Evolutionary conservation across 257 asterid genomes (phyloP), one percentile per base, ranked within the genome.

Genomic region (Jasminum sambac): DNA sequence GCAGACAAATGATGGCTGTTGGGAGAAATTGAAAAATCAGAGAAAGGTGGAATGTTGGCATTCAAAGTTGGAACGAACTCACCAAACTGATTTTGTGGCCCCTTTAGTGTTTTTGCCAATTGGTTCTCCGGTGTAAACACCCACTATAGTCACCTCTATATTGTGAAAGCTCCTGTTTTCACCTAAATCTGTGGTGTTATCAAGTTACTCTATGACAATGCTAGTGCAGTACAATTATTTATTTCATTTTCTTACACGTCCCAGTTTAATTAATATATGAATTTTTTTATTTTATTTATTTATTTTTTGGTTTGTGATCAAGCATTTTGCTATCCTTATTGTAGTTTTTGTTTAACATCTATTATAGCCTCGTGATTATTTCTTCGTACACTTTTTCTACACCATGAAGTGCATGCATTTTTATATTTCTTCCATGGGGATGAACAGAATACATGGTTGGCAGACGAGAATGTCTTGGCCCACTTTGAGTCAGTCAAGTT

Each of bases 391-490:
- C 6, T 26, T 2, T 55, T 55, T 9, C 14, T 23, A 55, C 4
- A 8, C 14, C 14, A 17, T 48, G 61, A 21, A 66, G 59, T 63
- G 68, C 77, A 24, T 62, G 69, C 68, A 21, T 77, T 70, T 63
- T 71, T 55, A 55, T 55, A 43, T 67, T 72, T 70, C 61, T 77
- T 64, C 72, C 68, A 91, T 97, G 86, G 72, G 78, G 85, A 72
- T 75, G 97, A 90, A 83, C 74, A 66, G 70, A 80, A 75, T 83
- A 83, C 96, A 23, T 95, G 99, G 99, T 82, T 95, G 87, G 91
- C 96, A 68, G 96, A 91, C 78, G 96, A 84, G 76, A 82, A 68
- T 48, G 80, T 84, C 71, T 69, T 90, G 89, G 85, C 81, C 68
- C 88, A 91, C 76, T 95, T 95, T 66, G 90, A 87, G 65, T 88